Conservation (phyloP, 768 basidiomycete genomes). For the Mycena venus region DNA sequence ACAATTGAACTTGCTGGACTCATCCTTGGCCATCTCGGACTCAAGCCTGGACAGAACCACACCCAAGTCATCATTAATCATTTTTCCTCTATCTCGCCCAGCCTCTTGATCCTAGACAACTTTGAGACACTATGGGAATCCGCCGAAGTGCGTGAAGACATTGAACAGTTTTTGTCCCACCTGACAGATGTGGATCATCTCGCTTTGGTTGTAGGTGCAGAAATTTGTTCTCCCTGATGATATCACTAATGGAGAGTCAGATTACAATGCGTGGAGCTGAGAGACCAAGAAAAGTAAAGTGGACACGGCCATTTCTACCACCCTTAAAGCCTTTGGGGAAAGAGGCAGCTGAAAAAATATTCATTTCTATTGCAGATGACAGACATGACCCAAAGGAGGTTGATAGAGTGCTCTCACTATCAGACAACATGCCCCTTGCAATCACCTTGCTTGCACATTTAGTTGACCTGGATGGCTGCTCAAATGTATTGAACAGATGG, state of each 20-base stretch:
- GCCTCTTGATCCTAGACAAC: no score
- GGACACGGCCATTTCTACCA: no score
- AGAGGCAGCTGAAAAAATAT: background rate
- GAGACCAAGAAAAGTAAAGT: background rate
- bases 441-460: background rate
- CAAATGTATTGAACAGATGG: background rate
- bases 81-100: background rate
- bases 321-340: background rate
- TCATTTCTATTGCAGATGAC: background rate
- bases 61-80: background rate
- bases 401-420: no score
- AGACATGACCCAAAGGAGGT: background rate
- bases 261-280: constrained; percentile 8
- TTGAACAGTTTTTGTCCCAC: no score
- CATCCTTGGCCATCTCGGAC: background rate
- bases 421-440: no score
- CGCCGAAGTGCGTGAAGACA: no score
- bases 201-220: background rate
- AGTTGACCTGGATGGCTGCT: background rate
- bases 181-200: background rate
- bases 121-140: no score
- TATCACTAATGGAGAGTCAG: background rate
- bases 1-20: background rate
- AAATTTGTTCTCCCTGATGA: background rate
- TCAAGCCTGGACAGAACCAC: background rate